Conservation (phyloP, 139 green algal genomes). For the Chlorella sorokiniana region DNA sequence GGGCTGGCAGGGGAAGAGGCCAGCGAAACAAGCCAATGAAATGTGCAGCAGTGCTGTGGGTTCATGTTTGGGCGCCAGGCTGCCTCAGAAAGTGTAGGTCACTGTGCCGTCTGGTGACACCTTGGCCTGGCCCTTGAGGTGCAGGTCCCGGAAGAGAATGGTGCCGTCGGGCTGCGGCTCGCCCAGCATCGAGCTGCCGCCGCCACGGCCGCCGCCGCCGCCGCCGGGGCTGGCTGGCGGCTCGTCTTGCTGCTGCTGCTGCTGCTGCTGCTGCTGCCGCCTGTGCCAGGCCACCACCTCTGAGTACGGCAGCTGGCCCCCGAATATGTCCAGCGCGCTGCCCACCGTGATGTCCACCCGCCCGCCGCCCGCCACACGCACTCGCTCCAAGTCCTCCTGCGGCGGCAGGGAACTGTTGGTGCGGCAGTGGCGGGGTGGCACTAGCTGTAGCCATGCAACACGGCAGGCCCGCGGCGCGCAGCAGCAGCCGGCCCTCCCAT, state of each 20-base stretch:
- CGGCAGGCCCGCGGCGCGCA: background rate
- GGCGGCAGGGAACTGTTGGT: background rate
- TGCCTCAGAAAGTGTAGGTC: background rate
- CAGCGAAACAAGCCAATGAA: no score
- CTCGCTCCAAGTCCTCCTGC: constrained; percentile 36
- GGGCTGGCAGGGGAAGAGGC: no score
- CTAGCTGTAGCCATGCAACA: no score
- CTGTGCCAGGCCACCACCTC: constrained; percentile 95
- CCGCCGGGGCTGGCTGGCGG: background rate
- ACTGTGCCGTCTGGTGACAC: background rate
- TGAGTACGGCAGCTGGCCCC: constrained; percentile 84
- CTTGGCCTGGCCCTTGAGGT: background rate
- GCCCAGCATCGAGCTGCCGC: background rate
- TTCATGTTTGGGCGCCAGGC: background rate
- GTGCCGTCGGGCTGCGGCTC: constrained; percentile 15
- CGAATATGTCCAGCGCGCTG: constrained; percentile 97
- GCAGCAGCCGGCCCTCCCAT: no score
- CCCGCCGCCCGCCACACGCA: constrained; percentile 10
- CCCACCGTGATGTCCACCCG: constrained; percentile 92
- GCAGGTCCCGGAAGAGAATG: background rate
- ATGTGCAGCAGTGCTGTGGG: no score
- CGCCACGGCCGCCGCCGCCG: background rate
- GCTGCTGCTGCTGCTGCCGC: constrained; percentile 27
- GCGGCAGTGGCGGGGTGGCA: background rate
- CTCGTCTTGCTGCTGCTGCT: background rate